Base-by-base conservation (phyloP, 208 protist genomes). In the Endotrypanum monterogeii region DNA sequence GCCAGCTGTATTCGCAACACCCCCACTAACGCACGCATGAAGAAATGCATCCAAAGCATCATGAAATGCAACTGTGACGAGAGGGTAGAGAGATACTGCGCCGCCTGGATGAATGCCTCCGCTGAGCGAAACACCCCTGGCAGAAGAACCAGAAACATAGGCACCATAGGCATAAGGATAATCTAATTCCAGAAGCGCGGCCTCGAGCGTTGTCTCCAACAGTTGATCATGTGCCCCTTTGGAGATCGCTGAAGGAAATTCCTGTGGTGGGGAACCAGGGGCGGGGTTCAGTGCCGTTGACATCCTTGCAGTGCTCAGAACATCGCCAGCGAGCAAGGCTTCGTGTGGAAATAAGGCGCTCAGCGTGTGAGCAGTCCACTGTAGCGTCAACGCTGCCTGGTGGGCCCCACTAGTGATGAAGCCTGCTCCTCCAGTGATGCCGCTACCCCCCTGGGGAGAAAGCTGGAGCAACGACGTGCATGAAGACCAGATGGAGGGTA, bases 11-110 rank as follows among this genome's bases (percentile, higher is more conserved):
- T 25, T 23, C 30, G 44, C 51, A 16, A 0, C 20, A 16, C 35
- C 7, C 28, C 48, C 74, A 28, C 60, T 35, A 4, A 52, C 9
- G 23, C 67, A 76, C n/a, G 69, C 32, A 1, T 37, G 6, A 18
- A 81, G 44, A n/a, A 71, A n/a, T 8, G 20, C 60, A 32, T 68
- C 37, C 56, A 81, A n/a, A 9, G 66, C 50, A 39, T 80, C 75
- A 41, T 37, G 54, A 30, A 80, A 51, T 4, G 52, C 46, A 14
- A 52, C 3, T n/a, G 58, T 51, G 16, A 16, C 41, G 11, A 11
- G 5, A 4, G 58, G 28, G 70, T 74, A 66, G 35, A 39, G 28
- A 30, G 32, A 73, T 6, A 54, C 50, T 2, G 30, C 41, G 3
- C 37, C 18, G 68, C n/a, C 68, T n/a, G 35, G 12, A 30, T 11